A percentile compares a stretch with the other conserved stretches of the same genome.
Evolutionary conservation across 1,284 basidiomycete genomes (phyloP).

Genomic region (Cerioporus squamosus): DNA sequence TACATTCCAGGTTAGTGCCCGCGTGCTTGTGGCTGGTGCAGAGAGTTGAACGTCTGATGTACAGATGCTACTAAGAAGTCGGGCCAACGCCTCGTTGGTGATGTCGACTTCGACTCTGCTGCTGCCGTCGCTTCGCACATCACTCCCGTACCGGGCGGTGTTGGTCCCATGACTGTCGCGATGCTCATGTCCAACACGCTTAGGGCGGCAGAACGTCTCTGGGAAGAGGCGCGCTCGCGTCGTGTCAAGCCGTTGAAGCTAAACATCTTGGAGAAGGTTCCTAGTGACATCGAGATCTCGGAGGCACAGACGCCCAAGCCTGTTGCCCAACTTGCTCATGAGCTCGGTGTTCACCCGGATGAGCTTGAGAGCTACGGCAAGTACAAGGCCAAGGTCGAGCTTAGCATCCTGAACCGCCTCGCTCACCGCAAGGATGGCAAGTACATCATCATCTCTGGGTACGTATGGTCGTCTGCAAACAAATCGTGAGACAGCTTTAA

Average conservation of each 20-base stretch:
- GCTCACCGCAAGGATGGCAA: slow-evolving; percentile 91
- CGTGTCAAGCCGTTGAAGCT: slow-evolving; percentile 84
- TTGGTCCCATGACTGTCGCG: slow-evolving; percentile 99
- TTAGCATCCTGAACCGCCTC: slow-evolving; percentile 87
- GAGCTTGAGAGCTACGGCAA: slow-evolving; percentile 96
- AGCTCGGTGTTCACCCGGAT: slow-evolving; percentile 86
- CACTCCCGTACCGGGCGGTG: slow-evolving; percentile 98
- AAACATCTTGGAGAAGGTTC: slow-evolving; percentile 83
- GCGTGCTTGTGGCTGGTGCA: no score
- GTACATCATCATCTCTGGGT: slow-evolving; percentile 96
- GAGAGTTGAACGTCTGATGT: neutral
- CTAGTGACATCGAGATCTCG: slow-evolving; percentile 96
- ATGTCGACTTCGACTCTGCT: slow-evolving; percentile 89
- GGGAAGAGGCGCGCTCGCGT: slow-evolving; percentile 67
- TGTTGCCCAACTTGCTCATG: slow-evolving; percentile 81
- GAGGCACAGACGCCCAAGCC: slow-evolving; percentile 95
- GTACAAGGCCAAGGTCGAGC: slow-evolving; percentile 97
- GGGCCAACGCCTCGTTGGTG: slow-evolving; percentile 95
- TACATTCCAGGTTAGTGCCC: slow-evolving; percentile 81
- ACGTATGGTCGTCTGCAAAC: slow-evolving; percentile 26
- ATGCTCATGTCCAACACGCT: slow-evolving; percentile 98
- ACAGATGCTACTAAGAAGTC: slow-evolving; percentile 90
- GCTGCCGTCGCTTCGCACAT: slow-evolving; percentile 84
- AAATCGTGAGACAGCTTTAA: neutral
- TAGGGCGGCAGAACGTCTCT: slow-evolving; percentile 82